Conservation (phyloP, 306 rosid genomes). For the Dryas octopetala region DNA sequence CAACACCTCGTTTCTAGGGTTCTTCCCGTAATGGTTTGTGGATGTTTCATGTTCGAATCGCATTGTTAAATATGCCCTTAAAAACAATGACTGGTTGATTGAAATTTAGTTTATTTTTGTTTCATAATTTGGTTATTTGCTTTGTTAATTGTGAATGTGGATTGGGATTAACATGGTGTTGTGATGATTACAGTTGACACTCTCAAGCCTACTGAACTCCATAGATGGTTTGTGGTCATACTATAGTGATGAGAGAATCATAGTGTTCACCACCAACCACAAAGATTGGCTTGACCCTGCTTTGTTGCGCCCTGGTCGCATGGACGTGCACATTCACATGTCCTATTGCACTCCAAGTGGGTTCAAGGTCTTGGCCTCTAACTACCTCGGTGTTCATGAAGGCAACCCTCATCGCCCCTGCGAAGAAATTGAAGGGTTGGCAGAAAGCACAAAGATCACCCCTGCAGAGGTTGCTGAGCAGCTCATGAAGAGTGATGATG, state of each 20-base stretch:
- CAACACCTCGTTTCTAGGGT: too few species aligned
- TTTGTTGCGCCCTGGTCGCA: constrained; percentile 49
- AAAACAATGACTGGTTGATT: too few species aligned
- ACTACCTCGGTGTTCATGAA: constrained; percentile 35
- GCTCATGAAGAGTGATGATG: constrained; percentile 42
- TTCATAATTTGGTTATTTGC: too few species aligned
- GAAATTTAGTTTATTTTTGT: too few species aligned
- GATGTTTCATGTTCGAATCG: too few species aligned
- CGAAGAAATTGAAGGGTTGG: constrained; percentile 28
- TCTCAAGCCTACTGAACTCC: constrained; percentile 40
- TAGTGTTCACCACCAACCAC: constrained; percentile 54
- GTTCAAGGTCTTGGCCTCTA: constrained; percentile 34
- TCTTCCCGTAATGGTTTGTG: too few species aligned
- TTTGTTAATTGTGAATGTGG: background rate
- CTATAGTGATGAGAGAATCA: constrained; percentile 51
- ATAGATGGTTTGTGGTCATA: constrained; percentile 60
- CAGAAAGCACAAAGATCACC: constrained; percentile 32
- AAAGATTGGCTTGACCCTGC: constrained; percentile 46
- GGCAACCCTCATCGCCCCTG: constrained; percentile 1
- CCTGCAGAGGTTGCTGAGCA: constrained; percentile 56
- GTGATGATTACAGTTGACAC: constrained; percentile 24
- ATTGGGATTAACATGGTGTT: background rate
- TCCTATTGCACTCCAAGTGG: constrained; percentile 42
- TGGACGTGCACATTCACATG: constrained; percentile 59
- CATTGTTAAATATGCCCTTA: too few species aligned